Conservation (phyloP, 1,284 basidiomycete species). For the Schizophyllum commune region DNA sequence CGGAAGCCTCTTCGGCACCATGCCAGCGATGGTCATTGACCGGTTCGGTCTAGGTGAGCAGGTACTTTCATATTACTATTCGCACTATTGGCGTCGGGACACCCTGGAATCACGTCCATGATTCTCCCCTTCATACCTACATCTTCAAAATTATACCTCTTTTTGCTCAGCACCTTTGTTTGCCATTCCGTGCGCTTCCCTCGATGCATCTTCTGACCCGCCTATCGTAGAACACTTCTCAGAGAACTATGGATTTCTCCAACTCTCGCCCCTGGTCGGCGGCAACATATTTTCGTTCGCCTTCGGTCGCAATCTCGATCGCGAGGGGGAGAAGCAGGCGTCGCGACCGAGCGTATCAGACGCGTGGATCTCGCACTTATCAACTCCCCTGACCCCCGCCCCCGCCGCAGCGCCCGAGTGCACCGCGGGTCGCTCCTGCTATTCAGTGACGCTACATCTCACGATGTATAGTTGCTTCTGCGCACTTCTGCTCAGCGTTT, state of each 20-base stretch:
- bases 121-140: too few species aligned
- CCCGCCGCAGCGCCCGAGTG: slow-evolving; percentile 27
- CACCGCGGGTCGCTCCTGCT: slow-evolving; percentile 42
- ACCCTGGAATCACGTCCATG: too few species aligned
- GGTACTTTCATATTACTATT: too few species aligned
- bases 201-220: neutral
- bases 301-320: slow-evolving; percentile 68
- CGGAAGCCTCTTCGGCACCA: slow-evolving; percentile 69
- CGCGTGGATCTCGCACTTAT: too few species aligned
- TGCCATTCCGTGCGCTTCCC: neutral
- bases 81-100: too few species aligned
- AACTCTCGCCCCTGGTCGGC: slow-evolving; percentile 62
- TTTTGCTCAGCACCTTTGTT: neutral
- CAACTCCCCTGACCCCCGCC: neutral
- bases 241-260: slow-evolving; percentile 77
- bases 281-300: slow-evolving; percentile 78
- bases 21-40: slow-evolving; percentile 68
- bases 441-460: slow-evolving; percentile 42
- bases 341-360: too few species aligned
- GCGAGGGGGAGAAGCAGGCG: too few species aligned
- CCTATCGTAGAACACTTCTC: slow-evolving; percentile 51
- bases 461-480: slow-evolving; percentile 39
- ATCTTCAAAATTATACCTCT: too few species aligned
- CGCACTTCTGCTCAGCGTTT: slow-evolving; percentile 39
- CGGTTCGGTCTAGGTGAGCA: slow-evolving; percentile 72